Evolutionary conservation across 768 basidiomycete species (phyloP).

Genomic region (Rhodotorula paludigena): DNA sequence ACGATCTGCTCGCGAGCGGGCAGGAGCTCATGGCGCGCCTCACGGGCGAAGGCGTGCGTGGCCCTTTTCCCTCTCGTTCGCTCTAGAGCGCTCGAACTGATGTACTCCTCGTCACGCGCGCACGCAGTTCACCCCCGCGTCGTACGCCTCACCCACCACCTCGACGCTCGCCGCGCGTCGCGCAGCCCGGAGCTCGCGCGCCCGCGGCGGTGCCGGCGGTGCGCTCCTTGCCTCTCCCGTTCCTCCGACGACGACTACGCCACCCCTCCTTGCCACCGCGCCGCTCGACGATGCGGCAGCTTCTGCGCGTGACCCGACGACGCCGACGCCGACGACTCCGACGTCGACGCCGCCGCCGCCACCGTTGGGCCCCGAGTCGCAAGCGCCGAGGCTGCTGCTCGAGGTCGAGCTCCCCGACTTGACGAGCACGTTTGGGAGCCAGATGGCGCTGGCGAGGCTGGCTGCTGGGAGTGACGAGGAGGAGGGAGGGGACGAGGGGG

Average conservation of each 20-base stretch:
- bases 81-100: too few relatives aligned
- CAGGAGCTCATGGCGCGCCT: constrained; percentile 24
- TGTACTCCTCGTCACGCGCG: background rate
- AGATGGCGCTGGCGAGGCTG: background rate
- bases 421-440: background rate
- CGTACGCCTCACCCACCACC: background rate
- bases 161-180: background rate
- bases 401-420: constrained; percentile 7
- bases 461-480: background rate
- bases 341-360: background rate
- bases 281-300: background rate
- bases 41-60: constrained; percentile 29
- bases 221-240: too few relatives aligned
- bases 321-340: background rate
- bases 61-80: too few relatives aligned
- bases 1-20: constrained; percentile 25
- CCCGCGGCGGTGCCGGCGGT: background rate
- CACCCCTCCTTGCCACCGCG: background rate
- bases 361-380: background rate
- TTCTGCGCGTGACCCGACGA: too few relatives aligned
- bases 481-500: background rate
- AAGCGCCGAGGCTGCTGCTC: too few relatives aligned
- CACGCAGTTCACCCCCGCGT: constrained; percentile 5
- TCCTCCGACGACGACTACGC: too few relatives aligned
- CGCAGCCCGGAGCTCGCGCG: background rate